Evolutionary conservation across 352 stramenopile genomes (phyloP).

Genomic region (Saprolegnia diclina): DNA sequence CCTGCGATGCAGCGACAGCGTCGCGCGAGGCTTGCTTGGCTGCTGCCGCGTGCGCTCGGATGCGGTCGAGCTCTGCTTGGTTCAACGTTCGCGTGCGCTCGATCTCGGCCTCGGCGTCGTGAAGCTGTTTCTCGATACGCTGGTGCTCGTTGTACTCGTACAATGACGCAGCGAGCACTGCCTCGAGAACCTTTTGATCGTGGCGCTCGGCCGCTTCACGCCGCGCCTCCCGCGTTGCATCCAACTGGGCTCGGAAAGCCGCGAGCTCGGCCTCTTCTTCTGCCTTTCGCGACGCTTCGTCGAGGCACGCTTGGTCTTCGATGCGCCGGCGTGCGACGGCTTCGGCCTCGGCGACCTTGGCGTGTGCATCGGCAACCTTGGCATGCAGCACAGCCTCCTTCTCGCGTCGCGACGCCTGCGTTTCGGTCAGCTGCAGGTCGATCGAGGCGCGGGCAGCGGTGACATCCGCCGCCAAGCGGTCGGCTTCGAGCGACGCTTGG

Average conservation of each 20-base stretch:
- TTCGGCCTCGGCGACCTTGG: background rate
- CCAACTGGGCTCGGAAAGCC: conserved; percentile 34
- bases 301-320: background rate
- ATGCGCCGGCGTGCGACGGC: background rate
- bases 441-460: too few species aligned
- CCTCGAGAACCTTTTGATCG: conserved; percentile 71
- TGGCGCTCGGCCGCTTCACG: conserved; percentile 22
- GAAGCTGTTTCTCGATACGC: conserved; percentile 50
- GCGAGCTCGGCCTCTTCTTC: conserved; percentile 22
- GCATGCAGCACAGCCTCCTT: background rate
- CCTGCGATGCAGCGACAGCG: conserved; percentile 61
- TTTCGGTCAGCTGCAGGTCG: background rate
- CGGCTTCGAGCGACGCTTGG: too few species aligned
- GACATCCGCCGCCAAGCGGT: too few species aligned
- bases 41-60: conserved; percentile 37
- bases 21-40: conserved; percentile 64
- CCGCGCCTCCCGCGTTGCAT: conserved; percentile 46
- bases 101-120: conserved; percentile 32
- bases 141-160: conserved; percentile 70
- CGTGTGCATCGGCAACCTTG: background rate
- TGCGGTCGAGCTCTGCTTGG: conserved; percentile 32
- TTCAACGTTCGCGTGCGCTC: conserved; percentile 32
- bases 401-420: background rate
- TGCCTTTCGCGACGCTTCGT: background rate
- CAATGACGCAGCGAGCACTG: conserved; percentile 73